Percentiles rank a stretch among this genome's conserved stretches.
phyloP scores from a whole-genome alignment of 176 grass and related monocot species.

The Triticum urartu region DNA sequence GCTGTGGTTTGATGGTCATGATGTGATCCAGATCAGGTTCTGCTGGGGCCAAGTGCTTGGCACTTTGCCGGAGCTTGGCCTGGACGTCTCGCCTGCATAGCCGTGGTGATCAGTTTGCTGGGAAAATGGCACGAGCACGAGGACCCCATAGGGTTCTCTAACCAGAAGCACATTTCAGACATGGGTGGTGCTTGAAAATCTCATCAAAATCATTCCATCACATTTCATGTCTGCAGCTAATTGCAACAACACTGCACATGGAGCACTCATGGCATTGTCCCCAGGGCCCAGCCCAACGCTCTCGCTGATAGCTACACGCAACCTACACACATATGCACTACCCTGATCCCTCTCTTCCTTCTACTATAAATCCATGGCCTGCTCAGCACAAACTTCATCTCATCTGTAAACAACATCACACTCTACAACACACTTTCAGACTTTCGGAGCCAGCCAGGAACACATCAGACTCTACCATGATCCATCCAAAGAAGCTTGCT shows the following conservation, averaged over 20 bases:
- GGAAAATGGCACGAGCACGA: background rate
- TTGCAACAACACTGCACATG: no score
- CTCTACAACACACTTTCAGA: background rate
- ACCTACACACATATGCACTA: no score
- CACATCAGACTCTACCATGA: slow-evolving; percentile 1
- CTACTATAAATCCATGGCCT: no score
- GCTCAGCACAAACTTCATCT: background rate
- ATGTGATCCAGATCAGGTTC: background rate
- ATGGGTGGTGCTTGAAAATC: no score
- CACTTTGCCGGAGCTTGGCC: background rate
- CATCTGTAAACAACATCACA: background rate
- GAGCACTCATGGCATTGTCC: no score
- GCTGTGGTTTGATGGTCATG: background rate
- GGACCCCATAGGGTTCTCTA: background rate
- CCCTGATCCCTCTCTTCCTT: no score
- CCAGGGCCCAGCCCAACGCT: no score
- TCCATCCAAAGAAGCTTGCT: slow-evolving; percentile 42
- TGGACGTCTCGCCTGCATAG: background rate
- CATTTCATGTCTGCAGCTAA: no score
- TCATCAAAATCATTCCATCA: no score
- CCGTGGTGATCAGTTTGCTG: background rate
- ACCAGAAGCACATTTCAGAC: background rate
- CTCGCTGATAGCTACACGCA: no score
- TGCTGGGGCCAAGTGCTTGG: slow-evolving; percentile 16
- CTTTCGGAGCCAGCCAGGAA: background rate